A percentile compares a stretch with the other conserved stretches of the same genome.
These are phyloP conservation scores for Arthonia radiata DNA, from an alignment of 495 filamentous ascomycete genomes.

Conservation along the genomic window DNA sequence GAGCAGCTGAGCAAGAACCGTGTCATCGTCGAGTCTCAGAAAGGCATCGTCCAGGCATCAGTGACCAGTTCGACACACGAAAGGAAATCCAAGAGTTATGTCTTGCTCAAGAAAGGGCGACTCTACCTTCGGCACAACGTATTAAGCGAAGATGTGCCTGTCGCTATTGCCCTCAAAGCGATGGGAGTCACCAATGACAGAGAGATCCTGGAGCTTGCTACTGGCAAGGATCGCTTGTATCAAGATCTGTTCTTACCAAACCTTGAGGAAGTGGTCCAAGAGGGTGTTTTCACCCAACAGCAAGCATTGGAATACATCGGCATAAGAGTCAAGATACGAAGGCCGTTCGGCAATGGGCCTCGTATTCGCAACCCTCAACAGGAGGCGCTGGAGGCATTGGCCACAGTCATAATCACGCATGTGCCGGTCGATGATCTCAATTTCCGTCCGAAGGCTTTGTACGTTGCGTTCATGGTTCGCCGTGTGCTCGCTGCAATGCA, in stretches of 20 bases:
- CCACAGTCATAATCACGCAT: slow-evolving; percentile 76
- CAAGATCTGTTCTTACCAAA: slow-evolving; percentile 88
- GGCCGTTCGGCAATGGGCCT: slow-evolving; percentile 22
- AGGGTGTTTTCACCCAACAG: slow-evolving; percentile 68
- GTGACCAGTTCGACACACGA: slow-evolving; percentile 95
- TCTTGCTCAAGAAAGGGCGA: slow-evolving; percentile 71
- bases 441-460: slow-evolving; percentile 85
- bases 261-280: slow-evolving; percentile 69
- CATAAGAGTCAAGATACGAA: slow-evolving; percentile 54
- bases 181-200: slow-evolving; percentile 84
- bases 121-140: slow-evolving; percentile 84
- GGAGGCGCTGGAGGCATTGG: slow-evolving; percentile 76
- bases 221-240: slow-evolving; percentile 60
- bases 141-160: slow-evolving; percentile 72
- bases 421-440: slow-evolving; percentile 73
- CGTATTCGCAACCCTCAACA: slow-evolving; percentile 46
- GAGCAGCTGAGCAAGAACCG: slow-evolving; percentile 97
- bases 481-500: slow-evolving; percentile 82
- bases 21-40: slow-evolving; percentile 88
- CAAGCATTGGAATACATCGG: slow-evolving; percentile 88
- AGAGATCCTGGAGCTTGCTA: slow-evolving; percentile 73
- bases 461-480: slow-evolving; percentile 86
- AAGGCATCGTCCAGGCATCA: slow-evolving; percentile 77
- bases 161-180: slow-evolving; percentile 75
- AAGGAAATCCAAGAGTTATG: slow-evolving; percentile 90